Conservation (phyloP, 306 rosid genomes). For the Ziziphus jujuba region DNA sequence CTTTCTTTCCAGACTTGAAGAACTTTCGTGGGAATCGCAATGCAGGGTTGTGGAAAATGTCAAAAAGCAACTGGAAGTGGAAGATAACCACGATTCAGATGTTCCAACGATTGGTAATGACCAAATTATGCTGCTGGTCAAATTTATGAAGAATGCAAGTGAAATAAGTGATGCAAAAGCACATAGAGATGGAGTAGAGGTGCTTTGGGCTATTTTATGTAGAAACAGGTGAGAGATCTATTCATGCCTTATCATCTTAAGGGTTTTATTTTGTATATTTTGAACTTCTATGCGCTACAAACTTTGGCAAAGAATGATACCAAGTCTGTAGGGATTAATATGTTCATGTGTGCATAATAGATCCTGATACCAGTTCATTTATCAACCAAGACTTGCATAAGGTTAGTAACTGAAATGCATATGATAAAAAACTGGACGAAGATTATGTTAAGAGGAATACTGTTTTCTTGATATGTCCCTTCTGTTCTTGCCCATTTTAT, state of each 20-base stretch:
- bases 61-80: slow-evolving; percentile 13
- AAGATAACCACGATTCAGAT: neutral
- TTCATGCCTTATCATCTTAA: neutral
- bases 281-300: neutral
- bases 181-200: slow-evolving; percentile 27
- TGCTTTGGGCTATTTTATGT: slow-evolving; percentile 22
- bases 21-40: slow-evolving; percentile 32
- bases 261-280: neutral
- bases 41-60: slow-evolving; percentile 25
- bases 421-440: too few relatives aligned
- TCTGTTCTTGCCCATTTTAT: too few relatives aligned
- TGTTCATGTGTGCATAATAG: too few relatives aligned
- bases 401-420: too few relatives aligned
- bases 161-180: slow-evolving; percentile 17
- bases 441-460: too few relatives aligned
- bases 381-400: too few relatives aligned
- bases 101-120: neutral
- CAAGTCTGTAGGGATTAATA: too few relatives aligned
- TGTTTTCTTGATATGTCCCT: too few relatives aligned
- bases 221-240: slow-evolving; percentile 19
- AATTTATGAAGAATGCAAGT: slow-evolving; percentile 24
- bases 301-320: too few relatives aligned
- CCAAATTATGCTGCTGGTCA: slow-evolving; percentile 13
- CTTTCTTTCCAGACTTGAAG: slow-evolving; percentile 12
- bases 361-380: too few relatives aligned